A percentile compares a stretch with the other conserved stretches of the same genome.
phyloP scores from a whole-genome alignment of 176 grass and related monocot genomes.

The Eragrostis nindensis region DNA sequence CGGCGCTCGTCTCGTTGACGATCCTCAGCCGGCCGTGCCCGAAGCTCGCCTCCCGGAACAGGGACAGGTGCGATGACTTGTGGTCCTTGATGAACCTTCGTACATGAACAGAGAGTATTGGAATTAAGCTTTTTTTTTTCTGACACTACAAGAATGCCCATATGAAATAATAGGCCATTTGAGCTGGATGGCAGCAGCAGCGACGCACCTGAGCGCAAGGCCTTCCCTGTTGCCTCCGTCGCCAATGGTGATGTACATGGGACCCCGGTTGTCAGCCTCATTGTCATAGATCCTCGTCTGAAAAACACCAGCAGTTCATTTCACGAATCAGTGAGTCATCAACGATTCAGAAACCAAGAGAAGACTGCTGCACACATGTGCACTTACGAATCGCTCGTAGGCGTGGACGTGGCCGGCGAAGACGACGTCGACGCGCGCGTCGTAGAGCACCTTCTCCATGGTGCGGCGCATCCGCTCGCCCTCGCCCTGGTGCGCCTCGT shows the following conservation, averaged over 20 bases:
- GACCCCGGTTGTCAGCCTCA: conserved; percentile 48
- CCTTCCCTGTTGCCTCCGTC: conserved; percentile 90
- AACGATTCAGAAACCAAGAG: neutral
- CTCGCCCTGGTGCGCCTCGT: conserved; percentile 77
- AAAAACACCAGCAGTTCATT: neutral
- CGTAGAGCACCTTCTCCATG: conserved; percentile 62
- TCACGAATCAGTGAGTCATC: neutral
- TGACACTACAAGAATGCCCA: no score
- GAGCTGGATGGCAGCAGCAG: neutral
- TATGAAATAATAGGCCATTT: no score
- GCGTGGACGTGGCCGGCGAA: conserved; percentile 84
- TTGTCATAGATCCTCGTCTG: conserved; percentile 73
- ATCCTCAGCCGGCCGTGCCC: conserved; percentile 69
- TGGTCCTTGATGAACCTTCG: conserved; percentile 54
- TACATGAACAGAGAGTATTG: no score
- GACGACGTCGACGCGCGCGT: conserved; percentile 60
- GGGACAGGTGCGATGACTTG: conserved; percentile 60
- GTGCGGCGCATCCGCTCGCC: conserved; percentile 68
- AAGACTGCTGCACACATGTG: neutral
- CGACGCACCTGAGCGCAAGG: conserved; percentile 58
- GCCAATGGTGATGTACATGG: conserved; percentile 75
- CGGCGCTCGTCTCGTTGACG: conserved; percentile 58
- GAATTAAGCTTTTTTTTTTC: no score
- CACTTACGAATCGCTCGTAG: conserved; percentile 79
- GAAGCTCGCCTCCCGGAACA: conserved; percentile 80